Conservation (phyloP, 2,329 filamentous ascomycete genomes). For the Penicillium sp. region DNA sequence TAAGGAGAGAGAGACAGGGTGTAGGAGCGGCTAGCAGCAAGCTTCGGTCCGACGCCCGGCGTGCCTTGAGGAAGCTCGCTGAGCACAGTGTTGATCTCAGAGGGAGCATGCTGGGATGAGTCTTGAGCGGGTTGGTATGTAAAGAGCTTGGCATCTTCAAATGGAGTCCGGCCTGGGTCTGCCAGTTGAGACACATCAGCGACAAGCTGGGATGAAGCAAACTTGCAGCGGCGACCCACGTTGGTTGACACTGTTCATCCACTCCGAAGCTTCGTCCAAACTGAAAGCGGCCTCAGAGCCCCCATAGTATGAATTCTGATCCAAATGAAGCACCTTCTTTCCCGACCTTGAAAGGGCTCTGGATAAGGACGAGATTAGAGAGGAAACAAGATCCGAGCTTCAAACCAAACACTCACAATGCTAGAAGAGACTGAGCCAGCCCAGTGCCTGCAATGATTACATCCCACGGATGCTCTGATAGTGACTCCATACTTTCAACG, state of each 20-base stretch:
- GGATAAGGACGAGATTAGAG: conserved; percentile 31
- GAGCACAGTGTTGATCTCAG: neutral
- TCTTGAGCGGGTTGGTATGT: conserved; percentile 19
- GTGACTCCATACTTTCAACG: conserved; percentile 63
- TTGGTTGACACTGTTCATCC: conserved; percentile 57
- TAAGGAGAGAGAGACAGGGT: conserved; percentile 82
- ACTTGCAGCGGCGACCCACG: conserved; percentile 30
- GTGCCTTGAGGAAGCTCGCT: conserved; percentile 5
- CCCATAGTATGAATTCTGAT: conserved; percentile 86
- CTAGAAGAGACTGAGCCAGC: conserved; percentile 75
- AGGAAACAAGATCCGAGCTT: conserved; percentile 49
- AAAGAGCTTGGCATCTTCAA: conserved; percentile 42
- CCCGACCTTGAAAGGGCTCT: conserved; percentile 90
- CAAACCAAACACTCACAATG: conserved; percentile 58
- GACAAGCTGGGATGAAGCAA: conserved; percentile 11
- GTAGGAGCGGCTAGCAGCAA: conserved; percentile 69
- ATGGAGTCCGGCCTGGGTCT: conserved; percentile 39
- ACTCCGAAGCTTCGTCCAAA: conserved; percentile 76
- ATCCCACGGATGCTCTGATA: conserved; percentile 76
- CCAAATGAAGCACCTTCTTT: conserved; percentile 89
- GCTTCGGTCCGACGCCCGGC: conserved; percentile 20
- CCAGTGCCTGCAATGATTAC: conserved; percentile 77
- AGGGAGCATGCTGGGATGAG: neutral
- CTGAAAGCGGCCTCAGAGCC: conserved; percentile 82
- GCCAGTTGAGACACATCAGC: conserved; percentile 29